These are phyloP conservation scores for Trichodelitschia bisporula DNA, from an alignment of 495 filamentous ascomycete species.

Conservation along the genomic window DNA sequence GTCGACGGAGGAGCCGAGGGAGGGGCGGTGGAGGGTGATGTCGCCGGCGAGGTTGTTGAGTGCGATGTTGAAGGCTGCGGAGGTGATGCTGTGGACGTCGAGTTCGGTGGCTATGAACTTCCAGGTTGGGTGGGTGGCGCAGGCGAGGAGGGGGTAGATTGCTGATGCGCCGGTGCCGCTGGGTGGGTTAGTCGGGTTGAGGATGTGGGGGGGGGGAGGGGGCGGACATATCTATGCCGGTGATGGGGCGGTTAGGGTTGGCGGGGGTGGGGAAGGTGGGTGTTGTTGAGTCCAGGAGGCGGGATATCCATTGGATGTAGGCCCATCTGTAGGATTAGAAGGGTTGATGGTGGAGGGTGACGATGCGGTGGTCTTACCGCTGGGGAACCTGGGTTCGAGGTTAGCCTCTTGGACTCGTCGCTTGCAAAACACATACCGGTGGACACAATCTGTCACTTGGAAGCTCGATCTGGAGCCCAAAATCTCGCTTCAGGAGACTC, in stretches of 20 bases:
- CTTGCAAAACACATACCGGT: constrained; percentile 28
- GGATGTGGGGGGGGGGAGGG: background rate
- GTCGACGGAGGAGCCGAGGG: constrained; percentile 23
- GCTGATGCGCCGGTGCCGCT: constrained; percentile 70
- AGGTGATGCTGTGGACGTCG: constrained; percentile 41
- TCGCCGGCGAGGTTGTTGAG: constrained; percentile 37
- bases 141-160: constrained; percentile 79
- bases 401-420: background rate
- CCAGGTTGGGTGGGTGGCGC: constrained; percentile 39
- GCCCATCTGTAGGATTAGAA: constrained; percentile 25
- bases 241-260: constrained; percentile 27
- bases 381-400: no score
- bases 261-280: constrained; percentile 26
- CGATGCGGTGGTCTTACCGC: no score
- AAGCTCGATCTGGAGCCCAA: constrained; percentile 42
- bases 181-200: background rate
- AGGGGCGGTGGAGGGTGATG: constrained; percentile 34
- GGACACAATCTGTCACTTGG: constrained; percentile 68
- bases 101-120: constrained; percentile 30
- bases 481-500: constrained; percentile 50
- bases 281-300: constrained; percentile 51
- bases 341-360: no score
- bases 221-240: constrained; percentile 54
- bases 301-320: constrained; percentile 79
- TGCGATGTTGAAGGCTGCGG: constrained; percentile 34